Conservation (phyloP, 129 eudicot genomes). For the Flaveria robusta region DNA sequence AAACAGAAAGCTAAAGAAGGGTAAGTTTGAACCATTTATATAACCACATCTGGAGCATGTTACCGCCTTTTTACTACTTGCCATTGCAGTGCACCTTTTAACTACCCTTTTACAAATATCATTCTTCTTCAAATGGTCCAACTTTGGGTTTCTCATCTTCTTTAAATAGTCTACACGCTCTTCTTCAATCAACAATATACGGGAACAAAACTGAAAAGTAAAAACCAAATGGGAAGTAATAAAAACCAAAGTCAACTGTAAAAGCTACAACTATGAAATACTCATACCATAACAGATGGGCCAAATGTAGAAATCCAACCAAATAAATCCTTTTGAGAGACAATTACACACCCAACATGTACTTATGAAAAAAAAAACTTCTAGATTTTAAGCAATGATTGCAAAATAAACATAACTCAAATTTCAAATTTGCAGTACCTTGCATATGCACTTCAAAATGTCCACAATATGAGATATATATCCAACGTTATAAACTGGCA, state of each 20-base stretch:
- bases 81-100: conserved; percentile 64
- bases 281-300: too few relatives aligned
- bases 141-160: conserved; percentile 68
- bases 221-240: background rate
- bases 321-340: too few relatives aligned
- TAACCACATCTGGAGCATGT: conserved; percentile 79
- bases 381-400: too few relatives aligned
- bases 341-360: too few relatives aligned
- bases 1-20: conserved; percentile 3
- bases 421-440: conserved; percentile 47
- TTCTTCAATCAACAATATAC: conserved; percentile 63
- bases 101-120: conserved; percentile 54
- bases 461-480: conserved; percentile 65
- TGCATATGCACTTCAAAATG: conserved; percentile 93
- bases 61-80: conserved; percentile 50
- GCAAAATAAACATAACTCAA: background rate
- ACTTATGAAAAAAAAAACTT: too few relatives aligned
- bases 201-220: conserved; percentile 62
- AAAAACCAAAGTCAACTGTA: background rate
- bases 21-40: conserved; percentile 61
- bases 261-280: background rate
- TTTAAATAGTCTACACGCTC: conserved; percentile 48
- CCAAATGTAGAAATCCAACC: too few relatives aligned
- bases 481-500: conserved; percentile 88
- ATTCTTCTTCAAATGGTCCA: conserved; percentile 56